Base-by-base conservation (phyloP, 2,329 filamentous ascomycete genomes). In the Cercospora citrullina region DNA sequence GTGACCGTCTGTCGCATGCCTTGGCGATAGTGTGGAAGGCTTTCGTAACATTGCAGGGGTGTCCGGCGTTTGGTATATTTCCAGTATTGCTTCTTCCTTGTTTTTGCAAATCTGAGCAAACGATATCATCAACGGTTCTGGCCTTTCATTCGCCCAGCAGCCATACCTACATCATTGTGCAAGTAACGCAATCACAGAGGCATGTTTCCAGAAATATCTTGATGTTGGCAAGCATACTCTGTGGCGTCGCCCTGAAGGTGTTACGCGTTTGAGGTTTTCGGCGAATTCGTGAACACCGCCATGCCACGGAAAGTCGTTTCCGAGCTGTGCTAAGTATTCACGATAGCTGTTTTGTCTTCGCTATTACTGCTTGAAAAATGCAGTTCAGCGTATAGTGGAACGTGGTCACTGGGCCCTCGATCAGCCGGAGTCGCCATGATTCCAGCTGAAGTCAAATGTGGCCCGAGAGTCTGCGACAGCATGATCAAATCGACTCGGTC, bases 401-500 rank as follows among this genome's bases (percentile, higher is more conserved):
- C 83, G 77, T 87, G 85, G 75, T 87, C 85, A 73, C 84, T 86
- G 2, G 81, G 79, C 0, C 84, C 84, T 45, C 85, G 78, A 68
- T 86, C 85, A 68, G 69, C 73, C 16, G 77, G 70, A 26, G 74
- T 81, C 30, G 82, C 81, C 66, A 80, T 74, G 16, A 84, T 83
- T 4, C 79, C 81, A 57, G 78, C 79, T 14, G 72, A 75, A 14
- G 66, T 73, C 4, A 84, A 67, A 60, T 74, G 72, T 4, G 77
- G 79, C 64, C 80, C 79, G 9, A 85, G 69, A 1, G 58, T 68
- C 60, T 70, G 77, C 4, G 82, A 85, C 18, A 80, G 79, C 65
- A 87, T 75, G 23, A 85, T 80, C 73, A 85, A 77, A 72, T 87
- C 85, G 1, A 87, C 84, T 31, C 84, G 76, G 77, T 87, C 85